Evolutionary conservation across 1,284 basidiomycete species (phyloP).

Genomic region (Cronartium ribicola): DNA sequence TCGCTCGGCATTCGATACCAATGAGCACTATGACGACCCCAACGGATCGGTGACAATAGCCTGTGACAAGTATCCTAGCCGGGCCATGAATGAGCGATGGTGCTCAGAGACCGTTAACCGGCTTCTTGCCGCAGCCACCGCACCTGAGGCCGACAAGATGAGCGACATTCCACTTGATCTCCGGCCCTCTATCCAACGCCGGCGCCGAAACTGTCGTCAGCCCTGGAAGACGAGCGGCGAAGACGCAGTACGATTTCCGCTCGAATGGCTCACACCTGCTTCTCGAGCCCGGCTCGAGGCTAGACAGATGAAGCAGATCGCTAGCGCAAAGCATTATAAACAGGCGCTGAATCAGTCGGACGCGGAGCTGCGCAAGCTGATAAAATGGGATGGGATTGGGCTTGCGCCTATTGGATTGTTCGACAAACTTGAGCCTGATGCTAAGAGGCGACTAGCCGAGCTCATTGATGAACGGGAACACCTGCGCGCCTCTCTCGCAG

Average conservation of each 20-base stretch:
- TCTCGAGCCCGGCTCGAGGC: not conserved
- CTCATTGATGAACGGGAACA: conserved; percentile 1
- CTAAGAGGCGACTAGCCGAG: not conserved
- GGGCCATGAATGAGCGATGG: conserved; percentile 19
- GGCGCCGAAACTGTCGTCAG: not conserved
- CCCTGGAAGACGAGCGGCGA: not conserved
- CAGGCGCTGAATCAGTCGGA: not conserved
- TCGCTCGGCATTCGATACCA: conserved; percentile 5
- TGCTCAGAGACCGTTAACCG: conserved; percentile 29
- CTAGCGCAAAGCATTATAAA: not conserved
- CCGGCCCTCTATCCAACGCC: not conserved
- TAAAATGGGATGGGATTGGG: conserved; percentile 18
- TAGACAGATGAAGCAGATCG: not conserved
- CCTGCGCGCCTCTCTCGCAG: not conserved
- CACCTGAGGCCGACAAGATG: conserved; percentile 12
- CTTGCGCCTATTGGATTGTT: conserved; percentile 14
- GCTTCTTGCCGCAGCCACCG: conserved; percentile 12
- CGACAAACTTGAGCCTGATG: not conserved
- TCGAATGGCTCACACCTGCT: conserved; percentile 14
- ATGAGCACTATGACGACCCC: conserved; percentile 16
- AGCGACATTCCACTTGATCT: conserved; percentile 20
- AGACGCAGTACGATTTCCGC: conserved; percentile 8
- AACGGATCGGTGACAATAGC: conserved; percentile 21
- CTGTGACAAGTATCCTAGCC: conserved; percentile 25
- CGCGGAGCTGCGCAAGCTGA: not conserved